These are phyloP conservation scores for Trichoderma koningii DNA, from an alignment of 2,329 filamentous ascomycete genomes.

Conservation along the genomic window DNA sequence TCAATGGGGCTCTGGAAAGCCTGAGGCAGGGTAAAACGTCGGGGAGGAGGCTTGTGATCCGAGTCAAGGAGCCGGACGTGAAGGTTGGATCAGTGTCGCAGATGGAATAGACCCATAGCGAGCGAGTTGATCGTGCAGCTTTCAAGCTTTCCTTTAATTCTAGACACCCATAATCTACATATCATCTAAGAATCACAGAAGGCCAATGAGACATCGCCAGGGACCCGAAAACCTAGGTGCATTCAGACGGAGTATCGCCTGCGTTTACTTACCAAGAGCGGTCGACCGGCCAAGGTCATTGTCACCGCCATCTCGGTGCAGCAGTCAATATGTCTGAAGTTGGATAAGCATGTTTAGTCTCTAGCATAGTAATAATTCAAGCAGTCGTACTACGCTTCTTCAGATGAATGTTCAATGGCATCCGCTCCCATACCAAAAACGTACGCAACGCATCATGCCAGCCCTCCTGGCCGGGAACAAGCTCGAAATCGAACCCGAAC, in stretches of 20 bases:
- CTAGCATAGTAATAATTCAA: background rate
- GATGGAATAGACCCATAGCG: background rate
- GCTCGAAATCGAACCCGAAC: slow-evolving; percentile 49
- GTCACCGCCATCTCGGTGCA: no score
- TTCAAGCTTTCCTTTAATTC: background rate
- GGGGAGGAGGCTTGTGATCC: slow-evolving; percentile 18
- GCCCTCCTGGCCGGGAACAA: slow-evolving; percentile 32
- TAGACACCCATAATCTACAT: no score
- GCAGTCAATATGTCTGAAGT: no score
- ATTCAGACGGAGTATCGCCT: no score
- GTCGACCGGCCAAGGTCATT: no score
- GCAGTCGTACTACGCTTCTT: background rate
- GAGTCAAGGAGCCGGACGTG: slow-evolving; percentile 17
- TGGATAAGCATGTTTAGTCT: background rate
- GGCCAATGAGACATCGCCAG: no score
- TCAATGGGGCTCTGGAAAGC: slow-evolving; percentile 17
- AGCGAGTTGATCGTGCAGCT: background rate
- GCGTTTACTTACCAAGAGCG: no score
- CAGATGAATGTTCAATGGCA: slow-evolving; percentile 26
- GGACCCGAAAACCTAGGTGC: no score
- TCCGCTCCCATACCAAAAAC: slow-evolving; percentile 32
- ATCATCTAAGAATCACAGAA: no score
- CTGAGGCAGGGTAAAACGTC: slow-evolving; percentile 14
- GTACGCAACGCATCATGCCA: slow-evolving; percentile 32
- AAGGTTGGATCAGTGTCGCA: background rate